Conservation (phyloP, 306 rosid genomes). For the Prunus kanzakura region DNA sequence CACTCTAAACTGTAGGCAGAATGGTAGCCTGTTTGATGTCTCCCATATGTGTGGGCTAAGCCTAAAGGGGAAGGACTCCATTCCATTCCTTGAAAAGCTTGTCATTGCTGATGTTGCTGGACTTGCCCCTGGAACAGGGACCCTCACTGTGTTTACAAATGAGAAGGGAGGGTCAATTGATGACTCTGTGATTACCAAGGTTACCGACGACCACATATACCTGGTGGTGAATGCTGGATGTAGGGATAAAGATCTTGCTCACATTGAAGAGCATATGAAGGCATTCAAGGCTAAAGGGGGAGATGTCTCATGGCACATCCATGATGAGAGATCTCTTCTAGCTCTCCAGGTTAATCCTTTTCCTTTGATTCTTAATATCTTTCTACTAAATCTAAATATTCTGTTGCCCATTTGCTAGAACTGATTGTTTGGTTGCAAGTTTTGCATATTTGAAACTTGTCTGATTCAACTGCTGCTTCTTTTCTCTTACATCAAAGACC, state of each 20-base stretch:
- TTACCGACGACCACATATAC: conserved; percentile 70
- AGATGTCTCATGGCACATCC: conserved; percentile 93
- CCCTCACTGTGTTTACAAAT: conserved; percentile 85
- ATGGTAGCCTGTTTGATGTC: conserved; percentile 86
- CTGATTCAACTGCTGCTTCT: background rate
- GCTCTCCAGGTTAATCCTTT: conserved; percentile 71
- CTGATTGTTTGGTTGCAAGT: background rate
- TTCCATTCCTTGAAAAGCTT: conserved; percentile 74
- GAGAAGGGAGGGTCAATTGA: conserved; percentile 94
- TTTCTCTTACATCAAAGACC: background rate
- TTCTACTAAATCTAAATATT: background rate
- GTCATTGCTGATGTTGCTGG: conserved; percentile 89
- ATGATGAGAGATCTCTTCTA: conserved; percentile 90
- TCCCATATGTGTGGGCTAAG: conserved; percentile 91
- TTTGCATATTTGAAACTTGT: background rate
- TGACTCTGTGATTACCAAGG: conserved; percentile 92
- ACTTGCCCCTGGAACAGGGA: conserved; percentile 75
- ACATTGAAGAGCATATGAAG: conserved; percentile 90
- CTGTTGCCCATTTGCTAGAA: background rate
- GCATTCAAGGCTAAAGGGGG: conserved; percentile 97
- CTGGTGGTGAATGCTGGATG: conserved; percentile 96
- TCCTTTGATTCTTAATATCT: background rate
- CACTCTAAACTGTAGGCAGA: conserved; percentile 76
- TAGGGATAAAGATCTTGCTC: conserved; percentile 91
- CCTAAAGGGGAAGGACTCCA: conserved; percentile 78